Base-by-base conservation (phyloP, 2,329 filamentous ascomycete species). In the Microdochium bolleyi region DNA sequence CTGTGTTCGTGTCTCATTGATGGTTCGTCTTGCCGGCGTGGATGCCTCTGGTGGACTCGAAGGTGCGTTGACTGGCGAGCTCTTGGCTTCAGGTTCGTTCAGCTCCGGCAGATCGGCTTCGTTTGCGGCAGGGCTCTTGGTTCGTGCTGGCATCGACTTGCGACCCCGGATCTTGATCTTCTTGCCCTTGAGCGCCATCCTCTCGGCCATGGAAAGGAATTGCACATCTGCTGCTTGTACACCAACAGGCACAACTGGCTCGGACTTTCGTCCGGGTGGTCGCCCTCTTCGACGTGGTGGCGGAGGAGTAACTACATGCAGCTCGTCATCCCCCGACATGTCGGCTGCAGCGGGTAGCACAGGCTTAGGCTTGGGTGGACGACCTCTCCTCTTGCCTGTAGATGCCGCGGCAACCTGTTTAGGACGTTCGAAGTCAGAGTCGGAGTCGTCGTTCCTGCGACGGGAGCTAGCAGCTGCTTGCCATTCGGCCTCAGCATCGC, bases 191-290 rank as follows among this genome's bases (percentile, higher is more conserved):
- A 79, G 66, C 32, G 73, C 77, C 71, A 81, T 76, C n/a, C 78
- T 73, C 58, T 83, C 79, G 37, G 74, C 73, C 74, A 83, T 75
- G 5, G 80, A 82, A 68, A 83, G 69, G 49, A 77, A 72, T 11
- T 68, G 64, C 11, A 60, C 61, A 48, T 61, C 57, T 7, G 14
- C 2, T 11, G 13, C 46, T 60, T 60, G 10, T 54, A 24, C 8
- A 59, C 52, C 46, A 55, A 49, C 24, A 16, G 48, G 10, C 14
- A 52, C 49, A 5, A 51, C 27, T 46, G 57, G 34, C 51, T 41
- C 9, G 53, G 25, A 30, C 51, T 46, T 13, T 49, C 49, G 22
- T 49, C 54, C 44, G 51, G 56, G 32, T 52, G 50, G 48, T 13
- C 54, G 51, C 30, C 48, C 54, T 51, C 24, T 19, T 21, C 25